A percentile compares a stretch with the other conserved stretches of the same genome.
Evolutionary conservation across 148 eudicot genomes (phyloP).

Genomic region (Camellia sinensis): DNA sequence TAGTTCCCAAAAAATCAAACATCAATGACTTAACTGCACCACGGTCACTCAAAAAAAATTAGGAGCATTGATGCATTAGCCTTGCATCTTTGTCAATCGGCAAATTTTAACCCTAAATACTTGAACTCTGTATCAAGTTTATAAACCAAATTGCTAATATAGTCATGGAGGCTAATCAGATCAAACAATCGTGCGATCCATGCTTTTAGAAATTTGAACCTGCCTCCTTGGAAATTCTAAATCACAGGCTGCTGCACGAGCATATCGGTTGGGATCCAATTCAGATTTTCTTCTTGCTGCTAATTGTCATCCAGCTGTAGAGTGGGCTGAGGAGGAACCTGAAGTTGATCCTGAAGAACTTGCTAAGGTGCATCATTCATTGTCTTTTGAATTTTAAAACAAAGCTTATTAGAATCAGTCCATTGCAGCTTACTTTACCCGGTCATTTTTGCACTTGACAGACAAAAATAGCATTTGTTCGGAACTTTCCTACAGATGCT

Average conservation of each 20-base stretch:
- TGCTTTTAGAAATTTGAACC: constrained; percentile 36
- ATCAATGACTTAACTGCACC: too few species aligned
- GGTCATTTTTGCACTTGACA: constrained; percentile 26
- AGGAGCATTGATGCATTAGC: background rate
- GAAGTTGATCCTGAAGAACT: constrained; percentile 55
- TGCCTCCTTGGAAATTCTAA: constrained; percentile 48
- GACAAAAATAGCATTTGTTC: constrained; percentile 63
- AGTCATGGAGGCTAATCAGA: constrained; percentile 25
- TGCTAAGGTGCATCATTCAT: constrained; percentile 46
- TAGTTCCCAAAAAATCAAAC: background rate
- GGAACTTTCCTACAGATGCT: constrained; percentile 53
- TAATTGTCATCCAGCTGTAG: constrained; percentile 57
- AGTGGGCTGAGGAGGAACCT: constrained; percentile 65
- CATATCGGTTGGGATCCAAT: constrained; percentile 45
- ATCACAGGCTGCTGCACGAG: constrained; percentile 85
- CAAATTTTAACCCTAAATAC: constrained; percentile 7
- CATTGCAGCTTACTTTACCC: constrained; percentile 11
- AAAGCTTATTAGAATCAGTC: constrained; percentile 5
- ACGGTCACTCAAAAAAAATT: background rate
- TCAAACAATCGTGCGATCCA: constrained; percentile 25
- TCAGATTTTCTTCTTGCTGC: constrained; percentile 59
- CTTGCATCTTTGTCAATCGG: constrained; percentile 14
- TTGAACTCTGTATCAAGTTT: constrained; percentile 10
- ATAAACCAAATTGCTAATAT: constrained; percentile 19
- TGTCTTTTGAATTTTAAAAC: background rate